Evolutionary conservation across 345 rosid genomes (phyloP).

Genomic region (Dovyalis caffra): DNA sequence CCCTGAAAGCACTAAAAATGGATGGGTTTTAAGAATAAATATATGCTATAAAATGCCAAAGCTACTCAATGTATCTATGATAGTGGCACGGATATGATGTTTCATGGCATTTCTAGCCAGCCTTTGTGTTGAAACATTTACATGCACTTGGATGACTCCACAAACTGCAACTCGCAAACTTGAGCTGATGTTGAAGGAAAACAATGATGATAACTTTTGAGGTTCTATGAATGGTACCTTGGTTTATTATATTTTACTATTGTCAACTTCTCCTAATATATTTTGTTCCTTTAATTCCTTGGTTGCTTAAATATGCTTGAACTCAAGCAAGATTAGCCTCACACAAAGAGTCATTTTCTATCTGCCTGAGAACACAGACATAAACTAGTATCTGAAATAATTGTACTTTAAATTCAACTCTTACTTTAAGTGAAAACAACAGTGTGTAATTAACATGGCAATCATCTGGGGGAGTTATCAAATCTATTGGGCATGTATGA

Average conservation of each 20-base stretch:
- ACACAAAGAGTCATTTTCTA: background rate
- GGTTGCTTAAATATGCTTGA: background rate
- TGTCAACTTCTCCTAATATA: background rate
- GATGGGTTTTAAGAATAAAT: background rate
- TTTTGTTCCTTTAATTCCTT: background rate
- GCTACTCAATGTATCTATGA: background rate
- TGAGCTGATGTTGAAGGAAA: background rate
- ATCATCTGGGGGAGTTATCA: slow-evolving; percentile 95
- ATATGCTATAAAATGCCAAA: background rate
- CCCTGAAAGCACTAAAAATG: background rate
- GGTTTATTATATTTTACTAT: background rate
- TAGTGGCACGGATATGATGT: background rate
- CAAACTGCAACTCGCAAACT: background rate
- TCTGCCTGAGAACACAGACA: background rate
- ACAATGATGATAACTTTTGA: background rate
- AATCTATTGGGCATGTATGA: slow-evolving; percentile 80
- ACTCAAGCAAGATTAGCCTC: background rate
- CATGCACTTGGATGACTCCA: background rate
- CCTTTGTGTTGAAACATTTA: background rate
- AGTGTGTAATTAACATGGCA: slow-evolving; percentile 95
- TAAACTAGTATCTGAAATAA: slow-evolving; percentile 4
- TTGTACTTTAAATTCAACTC: slow-evolving; percentile 20
- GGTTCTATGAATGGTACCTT: background rate
- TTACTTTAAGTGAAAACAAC: slow-evolving; percentile 89
- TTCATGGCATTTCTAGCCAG: background rate